Evolutionary conservation across 1,284 basidiomycete genomes (phyloP).

Genomic region (Cystobasidium sp.): DNA sequence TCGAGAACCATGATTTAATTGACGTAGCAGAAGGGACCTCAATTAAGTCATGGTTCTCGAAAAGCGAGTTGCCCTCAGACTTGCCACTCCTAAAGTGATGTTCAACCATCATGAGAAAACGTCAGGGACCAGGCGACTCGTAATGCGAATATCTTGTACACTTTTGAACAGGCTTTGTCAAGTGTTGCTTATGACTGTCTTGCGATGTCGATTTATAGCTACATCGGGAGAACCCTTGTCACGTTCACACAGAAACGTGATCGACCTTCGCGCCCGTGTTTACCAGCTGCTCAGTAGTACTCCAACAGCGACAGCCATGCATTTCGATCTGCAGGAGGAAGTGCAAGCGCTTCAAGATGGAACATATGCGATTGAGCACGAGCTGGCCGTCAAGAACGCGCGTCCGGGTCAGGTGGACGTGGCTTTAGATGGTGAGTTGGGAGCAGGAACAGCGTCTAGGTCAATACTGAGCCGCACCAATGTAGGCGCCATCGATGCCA

Average conservation of each 20-base stretch:
- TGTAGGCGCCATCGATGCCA: slow-evolving; percentile 44
- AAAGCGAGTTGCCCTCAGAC: too few species aligned
- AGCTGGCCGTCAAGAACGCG: slow-evolving; percentile 24
- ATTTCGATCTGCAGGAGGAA: slow-evolving; percentile 77
- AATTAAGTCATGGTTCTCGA: too few species aligned
- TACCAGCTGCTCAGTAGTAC: not conserved
- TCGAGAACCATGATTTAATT: too few species aligned
- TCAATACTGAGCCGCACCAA: not conserved
- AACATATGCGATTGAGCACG: slow-evolving; percentile 49
- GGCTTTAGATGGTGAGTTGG: slow-evolving; percentile 19
- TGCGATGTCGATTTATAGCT: too few species aligned
- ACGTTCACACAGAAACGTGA: not conserved
- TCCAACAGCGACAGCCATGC: slow-evolving; percentile 27
- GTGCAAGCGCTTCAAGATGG: slow-evolving; percentile 67
- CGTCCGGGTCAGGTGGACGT: slow-evolving; percentile 25
- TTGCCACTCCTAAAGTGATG: too few species aligned
- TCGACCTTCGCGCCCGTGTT: slow-evolving; percentile 2
- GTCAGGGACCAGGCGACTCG: not conserved
- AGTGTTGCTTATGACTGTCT: too few species aligned
- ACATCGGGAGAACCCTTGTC: too few species aligned
- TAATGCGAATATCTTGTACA: too few species aligned
- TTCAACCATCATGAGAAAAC: too few species aligned
- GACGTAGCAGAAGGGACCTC: too few species aligned
- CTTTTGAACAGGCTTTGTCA: too few species aligned
- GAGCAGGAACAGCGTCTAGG: not conserved